phyloP scores from a whole-genome alignment of 768 basidiomycete species.

The Russula vinacea region DNA sequence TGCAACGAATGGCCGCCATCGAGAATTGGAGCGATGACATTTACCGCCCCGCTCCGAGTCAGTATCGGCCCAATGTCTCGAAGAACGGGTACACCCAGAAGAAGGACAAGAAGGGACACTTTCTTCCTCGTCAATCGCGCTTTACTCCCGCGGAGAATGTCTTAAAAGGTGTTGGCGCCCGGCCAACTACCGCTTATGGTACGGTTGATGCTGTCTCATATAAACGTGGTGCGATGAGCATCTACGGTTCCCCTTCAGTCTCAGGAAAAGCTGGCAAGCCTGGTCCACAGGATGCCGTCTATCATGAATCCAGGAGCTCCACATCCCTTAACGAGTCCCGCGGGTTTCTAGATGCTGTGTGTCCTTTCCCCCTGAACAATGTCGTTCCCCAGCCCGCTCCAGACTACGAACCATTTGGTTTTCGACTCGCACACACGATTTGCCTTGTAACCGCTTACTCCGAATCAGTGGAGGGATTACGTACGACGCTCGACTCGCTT shows the following conservation, averaged over 20 bases:
- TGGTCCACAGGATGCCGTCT: constrained; percentile 71
- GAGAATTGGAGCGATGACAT: constrained; percentile 97
- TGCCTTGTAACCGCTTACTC: constrained; percentile 98
- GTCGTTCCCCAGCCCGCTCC: constrained; percentile 90
- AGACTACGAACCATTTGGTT: constrained; percentile 94
- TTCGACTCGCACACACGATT: constrained; percentile 89
- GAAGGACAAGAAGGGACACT: constrained; percentile 50
- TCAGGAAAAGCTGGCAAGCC: constrained; percentile 48
- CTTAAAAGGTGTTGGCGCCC: constrained; percentile 48
- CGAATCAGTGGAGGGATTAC: constrained; percentile 91
- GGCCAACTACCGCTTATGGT: constrained; percentile 64
- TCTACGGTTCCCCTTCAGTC: constrained; percentile 33
- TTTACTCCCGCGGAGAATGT: constrained; percentile 72
- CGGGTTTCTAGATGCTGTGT: constrained; percentile 62
- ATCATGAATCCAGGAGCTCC: constrained; percentile 76
- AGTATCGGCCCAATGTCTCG: constrained; percentile 84
- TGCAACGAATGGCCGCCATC: constrained; percentile 84
- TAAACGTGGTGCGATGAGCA: constrained; percentile 50
- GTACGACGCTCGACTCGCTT: constrained; percentile 96
- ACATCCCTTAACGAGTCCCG: constrained; percentile 63
- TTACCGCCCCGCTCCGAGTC: constrained; percentile 86
- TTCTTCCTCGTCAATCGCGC: constrained; percentile 66
- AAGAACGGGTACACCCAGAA: constrained; percentile 62
- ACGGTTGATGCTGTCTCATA: constrained; percentile 58
- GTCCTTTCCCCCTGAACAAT: constrained; percentile 89